Conservation (phyloP, 1,139 yeast genomes). For the Pichia sp. region DNA sequence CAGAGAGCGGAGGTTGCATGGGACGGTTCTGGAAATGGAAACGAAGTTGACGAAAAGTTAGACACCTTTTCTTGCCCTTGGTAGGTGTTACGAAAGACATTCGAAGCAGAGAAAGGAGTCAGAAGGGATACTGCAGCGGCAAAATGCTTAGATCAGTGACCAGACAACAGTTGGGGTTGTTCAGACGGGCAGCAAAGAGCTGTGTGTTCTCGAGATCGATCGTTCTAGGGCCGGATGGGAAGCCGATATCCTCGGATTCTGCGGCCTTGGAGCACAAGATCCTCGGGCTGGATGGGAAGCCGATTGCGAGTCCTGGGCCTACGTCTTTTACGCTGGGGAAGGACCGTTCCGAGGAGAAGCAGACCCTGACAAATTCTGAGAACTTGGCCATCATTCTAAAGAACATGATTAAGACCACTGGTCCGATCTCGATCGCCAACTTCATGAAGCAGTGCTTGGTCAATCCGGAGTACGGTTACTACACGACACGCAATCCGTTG, state of each 20-base stretch:
- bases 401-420: conserved; percentile 62
- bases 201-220: conserved; percentile 7
- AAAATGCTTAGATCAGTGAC: background rate
- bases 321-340: conserved; percentile 1
- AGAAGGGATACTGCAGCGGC: no score
- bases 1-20: no score
- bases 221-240: conserved; percentile 11
- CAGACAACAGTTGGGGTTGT: background rate
- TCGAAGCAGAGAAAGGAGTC: no score
- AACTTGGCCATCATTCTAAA: conserved; percentile 34
- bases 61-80: no score
- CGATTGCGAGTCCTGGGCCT: background rate
- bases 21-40: no score
- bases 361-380: conserved; percentile 11
- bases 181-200: background rate
- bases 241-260: conserved; percentile 3
- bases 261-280: background rate
- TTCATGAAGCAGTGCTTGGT: conserved; percentile 82
- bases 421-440: conserved; percentile 70
- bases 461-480: conserved; percentile 75
- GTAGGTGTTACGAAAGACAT: no score
- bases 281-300: conserved; percentile 15
- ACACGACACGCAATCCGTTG: conserved; percentile 72
- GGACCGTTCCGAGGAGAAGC: background rate
- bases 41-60: no score